A percentile compares a stretch with the other conserved stretches of the same genome.
These are phyloP conservation scores for Sicyos edulis DNA, from an alignment of 306 rosid genomes.

Conservation along the genomic window DNA sequence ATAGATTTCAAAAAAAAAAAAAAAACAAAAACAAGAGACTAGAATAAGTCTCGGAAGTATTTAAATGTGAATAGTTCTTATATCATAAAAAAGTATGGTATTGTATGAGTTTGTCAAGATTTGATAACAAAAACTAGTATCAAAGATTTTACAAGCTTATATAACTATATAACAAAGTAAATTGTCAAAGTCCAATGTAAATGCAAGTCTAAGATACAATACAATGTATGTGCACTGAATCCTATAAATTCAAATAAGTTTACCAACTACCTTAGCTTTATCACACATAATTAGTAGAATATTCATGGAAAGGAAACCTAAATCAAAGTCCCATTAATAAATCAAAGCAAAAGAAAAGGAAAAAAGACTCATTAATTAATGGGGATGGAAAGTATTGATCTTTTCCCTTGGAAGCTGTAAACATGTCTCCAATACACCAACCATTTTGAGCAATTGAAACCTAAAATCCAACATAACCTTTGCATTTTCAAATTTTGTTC, in stretches of 20 bases:
- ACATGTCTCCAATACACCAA: constrained; percentile 9
- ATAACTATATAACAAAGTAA: background rate
- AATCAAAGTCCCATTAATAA: background rate
- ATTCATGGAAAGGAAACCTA: background rate
- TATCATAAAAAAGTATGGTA: no score
- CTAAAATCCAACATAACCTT: background rate
- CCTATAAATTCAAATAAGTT: background rate
- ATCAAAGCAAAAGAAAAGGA: background rate
- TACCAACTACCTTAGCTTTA: background rate
- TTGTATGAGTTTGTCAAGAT: background rate
- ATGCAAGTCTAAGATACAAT: no score
- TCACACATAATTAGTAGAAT: background rate
- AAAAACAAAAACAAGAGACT: no score
- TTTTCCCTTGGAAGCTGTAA: constrained; percentile 2
- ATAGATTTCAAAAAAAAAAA: no score
- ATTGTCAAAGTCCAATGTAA: background rate
- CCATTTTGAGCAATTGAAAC: background rate
- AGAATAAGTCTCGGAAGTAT: no score
- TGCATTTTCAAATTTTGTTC: constrained; percentile 11
- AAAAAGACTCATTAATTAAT: background rate
- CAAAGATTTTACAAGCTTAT: no score
- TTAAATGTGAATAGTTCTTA: background rate
- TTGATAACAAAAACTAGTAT: no score
- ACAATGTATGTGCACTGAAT: background rate
- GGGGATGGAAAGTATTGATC: background rate